Evolutionary conservation across 129 eudicot species (phyloP), one percentile per base, ranked within the genome.

Genomic region (Centella asiatica): DNA sequence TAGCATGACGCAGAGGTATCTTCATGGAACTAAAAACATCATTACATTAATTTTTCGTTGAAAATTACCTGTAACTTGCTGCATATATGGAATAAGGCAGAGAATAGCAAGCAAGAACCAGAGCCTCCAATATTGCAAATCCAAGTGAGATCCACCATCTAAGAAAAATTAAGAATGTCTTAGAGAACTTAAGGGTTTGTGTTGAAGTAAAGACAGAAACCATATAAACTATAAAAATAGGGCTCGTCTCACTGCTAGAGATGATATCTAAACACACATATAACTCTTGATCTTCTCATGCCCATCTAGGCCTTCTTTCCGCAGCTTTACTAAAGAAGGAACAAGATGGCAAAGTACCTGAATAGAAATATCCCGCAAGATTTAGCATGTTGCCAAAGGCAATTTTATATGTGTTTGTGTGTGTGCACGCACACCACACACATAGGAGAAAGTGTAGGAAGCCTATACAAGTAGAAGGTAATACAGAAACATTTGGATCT

Each of bases 281-380:
- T 92, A 92, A 78, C 88, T 70, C 90, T 92, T 92, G 55, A 92
- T 92, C 85, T 87, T 92, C 83, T 92, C 99, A 45, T 87, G 79
- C 55, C 88, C 99, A 80, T 92, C 96, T 65, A 87, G 76, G 72
- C 99, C 99, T 85, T 92, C 99, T 82, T 92, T 92, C 66, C 99
- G 74, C 81, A 92, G 79, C 88, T 92, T 92, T 72, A 87, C 81
- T 64, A 92, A 78, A 44, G 99, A 84, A 77, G 99, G 99, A 63
- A 92, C 71, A 61, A 82, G 70, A 25, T 84, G 82, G 72, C 96
- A 87, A 60, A 87, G 81, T 65, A 87, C 88, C 99, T 92, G 83
- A 72, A 69, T 15, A 58, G 27, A 49, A 61, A 67, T 29, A 66
- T 11, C 28, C 11, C 34, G n/a, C 28, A 47, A 31, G 17, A 39